These are phyloP conservation scores for Parachlorella kessleri DNA, from an alignment of 139 green algal species.

Conservation along the genomic window DNA sequence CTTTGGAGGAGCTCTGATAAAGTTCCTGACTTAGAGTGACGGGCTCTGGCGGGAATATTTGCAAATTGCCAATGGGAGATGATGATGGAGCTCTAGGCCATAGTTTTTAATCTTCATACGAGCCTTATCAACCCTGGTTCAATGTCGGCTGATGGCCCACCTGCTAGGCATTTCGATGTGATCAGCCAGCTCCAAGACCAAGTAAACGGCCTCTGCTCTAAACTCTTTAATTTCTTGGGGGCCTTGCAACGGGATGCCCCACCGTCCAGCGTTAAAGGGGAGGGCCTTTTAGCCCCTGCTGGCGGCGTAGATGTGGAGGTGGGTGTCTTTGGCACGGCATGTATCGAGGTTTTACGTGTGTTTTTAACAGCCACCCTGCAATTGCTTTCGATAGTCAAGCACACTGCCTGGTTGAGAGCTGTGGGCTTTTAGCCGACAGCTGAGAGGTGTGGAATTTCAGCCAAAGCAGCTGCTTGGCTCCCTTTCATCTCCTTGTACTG, in stretches of 20 bases:
- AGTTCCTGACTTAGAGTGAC: neutral
- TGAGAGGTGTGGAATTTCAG: neutral
- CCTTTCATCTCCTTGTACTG: neutral
- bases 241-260: conserved; percentile 37
- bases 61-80: no score
- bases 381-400: neutral
- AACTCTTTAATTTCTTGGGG: conserved; percentile 35
- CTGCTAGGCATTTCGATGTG: neutral
- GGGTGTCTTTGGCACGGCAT: neutral
- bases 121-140: neutral
- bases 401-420: neutral
- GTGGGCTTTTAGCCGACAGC: neutral
- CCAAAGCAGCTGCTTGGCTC: neutral
- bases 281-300: neutral
- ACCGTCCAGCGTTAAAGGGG: conserved; percentile 4
- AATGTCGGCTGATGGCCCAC: neutral
- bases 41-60: neutral
- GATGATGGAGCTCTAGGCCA: no score
- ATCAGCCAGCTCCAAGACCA: conserved; percentile 27
- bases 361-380: neutral
- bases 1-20: neutral
- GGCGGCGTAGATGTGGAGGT: conserved; percentile 16
- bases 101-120: neutral
- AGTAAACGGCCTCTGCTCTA: conserved; percentile 13
- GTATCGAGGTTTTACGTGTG: neutral